A percentile compares a stretch with the other conserved stretches of the same genome.
Conservation (phyloP, 805 yeast species). For the Brettanomyces nanus region DNA sequence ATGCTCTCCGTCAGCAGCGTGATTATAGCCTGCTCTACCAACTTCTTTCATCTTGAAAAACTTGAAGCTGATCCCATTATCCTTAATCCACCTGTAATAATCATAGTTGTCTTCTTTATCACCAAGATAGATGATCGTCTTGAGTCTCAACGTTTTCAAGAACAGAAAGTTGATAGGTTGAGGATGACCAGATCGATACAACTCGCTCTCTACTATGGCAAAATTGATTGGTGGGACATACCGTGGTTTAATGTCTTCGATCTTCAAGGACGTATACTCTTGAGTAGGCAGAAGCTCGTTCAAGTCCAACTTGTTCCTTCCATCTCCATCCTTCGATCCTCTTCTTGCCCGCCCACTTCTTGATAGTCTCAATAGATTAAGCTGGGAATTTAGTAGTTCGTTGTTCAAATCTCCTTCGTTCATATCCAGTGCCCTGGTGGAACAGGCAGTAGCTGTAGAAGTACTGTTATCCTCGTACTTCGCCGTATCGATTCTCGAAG, state of each 20-base stretch:
- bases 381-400: constrained; percentile 7
- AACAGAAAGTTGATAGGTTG: constrained; percentile 81
- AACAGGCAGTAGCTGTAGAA: no score
- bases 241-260: constrained; percentile 23
- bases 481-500: no score
- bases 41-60: constrained; percentile 49
- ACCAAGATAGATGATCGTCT: constrained; percentile 76
- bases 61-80: constrained; percentile 35
- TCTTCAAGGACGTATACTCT: constrained; percentile 26
- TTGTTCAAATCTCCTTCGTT: constrained; percentile 1
- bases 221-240: constrained; percentile 90
- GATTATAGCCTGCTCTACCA: constrained; percentile 5
- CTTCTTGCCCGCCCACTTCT: neutral
- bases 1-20: constrained; percentile 32
- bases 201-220: constrained; percentile 76
- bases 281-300: constrained; percentile 4
- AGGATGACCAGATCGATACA: constrained; percentile 92
- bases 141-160: constrained; percentile 55
- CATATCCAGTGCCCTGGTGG: no score
- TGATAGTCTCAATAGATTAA: constrained; percentile 4
- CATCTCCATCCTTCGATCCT: neutral
- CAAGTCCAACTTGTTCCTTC: neutral
- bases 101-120: constrained; percentile 63
- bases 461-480: no score
- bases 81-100: constrained; percentile 63